phyloP scores from a whole-genome alignment of 352 stramenopile genomes.

The Peronospora tabacina region DNA sequence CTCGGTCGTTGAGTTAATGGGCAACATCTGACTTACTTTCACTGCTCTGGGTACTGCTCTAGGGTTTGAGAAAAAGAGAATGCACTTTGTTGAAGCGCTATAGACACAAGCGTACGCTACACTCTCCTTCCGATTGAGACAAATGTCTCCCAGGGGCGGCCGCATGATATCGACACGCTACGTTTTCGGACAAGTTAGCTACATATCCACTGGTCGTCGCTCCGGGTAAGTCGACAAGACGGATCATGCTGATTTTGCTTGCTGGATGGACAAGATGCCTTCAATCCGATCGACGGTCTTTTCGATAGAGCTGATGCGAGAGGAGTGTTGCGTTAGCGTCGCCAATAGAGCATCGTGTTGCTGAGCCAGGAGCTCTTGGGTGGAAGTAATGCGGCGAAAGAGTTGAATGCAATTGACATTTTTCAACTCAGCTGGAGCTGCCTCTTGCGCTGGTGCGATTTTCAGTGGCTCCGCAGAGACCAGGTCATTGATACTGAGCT shows the following conservation, averaged over 20 bases:
- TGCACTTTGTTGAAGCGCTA: conserved; percentile 18
- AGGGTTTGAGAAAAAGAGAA: conserved; percentile 19
- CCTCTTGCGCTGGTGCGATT: conserved; percentile 1
- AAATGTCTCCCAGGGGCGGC: background rate
- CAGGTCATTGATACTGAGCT: conserved; percentile 26
- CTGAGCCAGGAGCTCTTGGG: conserved; percentile 53
- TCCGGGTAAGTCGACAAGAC: conserved; percentile 1
- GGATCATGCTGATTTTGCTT: conserved; percentile 18
- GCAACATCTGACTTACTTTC: background rate
- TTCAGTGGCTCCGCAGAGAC: conserved; percentile 18
- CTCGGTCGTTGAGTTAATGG: background rate
- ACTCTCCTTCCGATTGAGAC: conserved; percentile 16
- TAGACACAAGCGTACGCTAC: conserved; percentile 15
- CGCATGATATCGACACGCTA: background rate
- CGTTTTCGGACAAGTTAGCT: conserved; percentile 5
- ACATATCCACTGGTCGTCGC: conserved; percentile 17
- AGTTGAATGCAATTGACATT: conserved; percentile 39
- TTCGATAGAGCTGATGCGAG: conserved; percentile 48
- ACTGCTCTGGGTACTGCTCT: background rate
- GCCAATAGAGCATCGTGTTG: conserved; percentile 40
- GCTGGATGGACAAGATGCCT: conserved; percentile 28
- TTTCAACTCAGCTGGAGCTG: conserved; percentile 17
- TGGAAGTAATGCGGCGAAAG: conserved; percentile 52
- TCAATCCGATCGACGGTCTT: conserved; percentile 40
- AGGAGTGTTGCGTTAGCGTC: conserved; percentile 40